Evolutionary conservation across 2,329 filamentous ascomycete species (phyloP).

Genomic region (Trichoderma atrobrunneum): DNA sequence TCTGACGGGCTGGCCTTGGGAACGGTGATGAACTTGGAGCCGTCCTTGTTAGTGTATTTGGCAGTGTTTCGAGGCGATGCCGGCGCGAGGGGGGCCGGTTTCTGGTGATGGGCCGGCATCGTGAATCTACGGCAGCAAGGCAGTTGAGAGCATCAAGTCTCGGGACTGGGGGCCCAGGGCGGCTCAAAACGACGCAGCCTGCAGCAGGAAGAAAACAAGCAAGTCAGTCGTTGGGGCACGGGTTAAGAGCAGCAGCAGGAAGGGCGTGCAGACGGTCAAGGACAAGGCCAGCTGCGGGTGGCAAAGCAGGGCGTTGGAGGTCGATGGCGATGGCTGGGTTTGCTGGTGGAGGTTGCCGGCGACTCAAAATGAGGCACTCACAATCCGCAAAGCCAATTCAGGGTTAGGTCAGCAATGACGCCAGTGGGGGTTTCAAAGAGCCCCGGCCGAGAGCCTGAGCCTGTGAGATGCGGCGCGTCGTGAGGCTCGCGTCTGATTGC

Average conservation of each 20-base stretch:
- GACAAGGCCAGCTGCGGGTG: neutral
- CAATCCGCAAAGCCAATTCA: constrained; percentile 32
- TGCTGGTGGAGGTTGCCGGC: constrained; percentile 23
- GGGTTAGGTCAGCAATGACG: constrained; percentile 42
- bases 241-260: neutral
- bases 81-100: constrained; percentile 48
- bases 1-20: constrained; percentile 55
- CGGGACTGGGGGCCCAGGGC: constrained; percentile 23
- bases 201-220: neutral
- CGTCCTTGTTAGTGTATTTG: constrained; percentile 67
- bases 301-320: constrained; percentile 19
- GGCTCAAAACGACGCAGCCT: constrained; percentile 18
- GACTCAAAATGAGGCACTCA: constrained; percentile 39
- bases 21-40: constrained; percentile 66
- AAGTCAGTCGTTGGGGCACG: constrained; percentile 11
- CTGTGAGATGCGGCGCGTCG: constrained; percentile 4
- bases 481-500: constrained; percentile 13
- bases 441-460: constrained; percentile 4
- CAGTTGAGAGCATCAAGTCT: constrained; percentile 39
- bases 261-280: neutral
- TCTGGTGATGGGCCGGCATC: constrained; percentile 54
- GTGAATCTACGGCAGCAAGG: constrained; percentile 35
- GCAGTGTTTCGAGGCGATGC: constrained; percentile 54
- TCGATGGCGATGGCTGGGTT: constrained; percentile 14
- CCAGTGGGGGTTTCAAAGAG: constrained; percentile 28